Base-by-base conservation (phyloP, 1,139 yeast species). In the Candida sanyaensis region DNA sequence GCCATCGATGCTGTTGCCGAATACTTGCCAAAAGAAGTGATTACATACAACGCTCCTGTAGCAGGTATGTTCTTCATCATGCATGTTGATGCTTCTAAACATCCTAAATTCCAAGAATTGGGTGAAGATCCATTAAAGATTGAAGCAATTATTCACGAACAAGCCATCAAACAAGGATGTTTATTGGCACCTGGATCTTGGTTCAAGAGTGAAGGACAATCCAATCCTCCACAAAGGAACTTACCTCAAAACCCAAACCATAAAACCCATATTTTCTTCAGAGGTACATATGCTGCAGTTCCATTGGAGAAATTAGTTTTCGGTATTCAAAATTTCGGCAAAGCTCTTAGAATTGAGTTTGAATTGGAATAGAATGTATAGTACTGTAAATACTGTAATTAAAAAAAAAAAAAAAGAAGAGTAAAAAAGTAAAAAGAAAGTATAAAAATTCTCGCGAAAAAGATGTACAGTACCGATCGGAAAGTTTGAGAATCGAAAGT, bases 61-160 rank as follows among this genome's bases (percentile, higher is more conserved):
- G 97, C 97, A 1, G 97, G 97, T 61, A 91, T 91, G 97, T 91
- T 91, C 68, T 89, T 90, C 77, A 88, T 93, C 61, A 76, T 88
- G 55, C 69, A 75, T 53, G 64, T 89, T 45, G 96, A 90, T 64
- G 89, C 90, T 28, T 63, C 89, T 38, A 86, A 85, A 69, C 96
- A 88, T 69, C 95, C 96, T 45, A 78, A 81, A 61, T 89, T 78
- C 61, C 66, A 80, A 37, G 84, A 83, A 61, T 64, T 62, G 37
- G 71, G 62, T 33, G 60, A 60, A 39, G 91, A 87, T 62, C 81
- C 88, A 43, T 58, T 67, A 42, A 75, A 78, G 59, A 80, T 89
- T 47, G 96, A 90, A 72, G 66, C 59, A 31, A 78, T 83, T 30
- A 63, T 90, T 42, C 88, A 84, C 67, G 85, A 87, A 58, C 74